A percentile compares a stretch with the other conserved stretches of the same genome.
These are phyloP conservation scores for Cladophialophora immunda DNA, from an alignment of 2,329 filamentous ascomycete genomes.

Conservation along the genomic window DNA sequence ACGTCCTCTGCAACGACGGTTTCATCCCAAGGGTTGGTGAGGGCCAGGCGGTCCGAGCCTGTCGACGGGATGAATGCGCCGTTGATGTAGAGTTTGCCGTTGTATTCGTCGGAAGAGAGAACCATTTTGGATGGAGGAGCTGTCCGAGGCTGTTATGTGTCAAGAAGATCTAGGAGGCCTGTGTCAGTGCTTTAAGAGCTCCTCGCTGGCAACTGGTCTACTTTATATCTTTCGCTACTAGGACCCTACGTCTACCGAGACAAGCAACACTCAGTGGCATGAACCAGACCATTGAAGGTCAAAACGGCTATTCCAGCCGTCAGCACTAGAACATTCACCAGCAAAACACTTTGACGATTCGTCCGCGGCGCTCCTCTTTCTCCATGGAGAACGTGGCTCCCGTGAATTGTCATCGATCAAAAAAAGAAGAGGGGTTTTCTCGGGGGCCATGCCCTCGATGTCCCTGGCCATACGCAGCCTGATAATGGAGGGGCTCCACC, in stretches of 20 bases:
- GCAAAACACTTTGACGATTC: neutral
- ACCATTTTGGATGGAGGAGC: slow-evolving; percentile 4
- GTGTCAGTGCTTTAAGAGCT: neutral
- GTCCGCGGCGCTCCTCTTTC: neutral
- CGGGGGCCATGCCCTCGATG: neutral
- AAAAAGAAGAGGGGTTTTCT: neutral
- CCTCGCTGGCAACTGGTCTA: neutral
- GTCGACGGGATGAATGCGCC: slow-evolving; percentile 52
- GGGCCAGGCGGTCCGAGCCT: slow-evolving; percentile 46
- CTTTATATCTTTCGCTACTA: neutral
- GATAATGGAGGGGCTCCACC: neutral
- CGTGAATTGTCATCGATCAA: neutral
- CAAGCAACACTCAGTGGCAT: neutral
- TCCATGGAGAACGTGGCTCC: neutral
- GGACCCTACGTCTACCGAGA: neutral
- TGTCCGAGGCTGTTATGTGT: neutral
- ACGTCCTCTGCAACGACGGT: slow-evolving; percentile 44
- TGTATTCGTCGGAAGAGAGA: slow-evolving; percentile 18
- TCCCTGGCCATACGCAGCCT: neutral
- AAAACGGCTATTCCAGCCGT: neutral
- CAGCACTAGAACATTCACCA: slow-evolving; percentile 2
- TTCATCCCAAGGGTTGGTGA: slow-evolving; percentile 45
- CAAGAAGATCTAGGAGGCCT: neutral
- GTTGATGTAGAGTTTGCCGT: slow-evolving; percentile 53
- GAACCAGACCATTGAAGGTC: neutral